phyloP scores from a whole-genome alignment of 176 grass and related monocot species.

The Aegilops umbellulata region DNA sequence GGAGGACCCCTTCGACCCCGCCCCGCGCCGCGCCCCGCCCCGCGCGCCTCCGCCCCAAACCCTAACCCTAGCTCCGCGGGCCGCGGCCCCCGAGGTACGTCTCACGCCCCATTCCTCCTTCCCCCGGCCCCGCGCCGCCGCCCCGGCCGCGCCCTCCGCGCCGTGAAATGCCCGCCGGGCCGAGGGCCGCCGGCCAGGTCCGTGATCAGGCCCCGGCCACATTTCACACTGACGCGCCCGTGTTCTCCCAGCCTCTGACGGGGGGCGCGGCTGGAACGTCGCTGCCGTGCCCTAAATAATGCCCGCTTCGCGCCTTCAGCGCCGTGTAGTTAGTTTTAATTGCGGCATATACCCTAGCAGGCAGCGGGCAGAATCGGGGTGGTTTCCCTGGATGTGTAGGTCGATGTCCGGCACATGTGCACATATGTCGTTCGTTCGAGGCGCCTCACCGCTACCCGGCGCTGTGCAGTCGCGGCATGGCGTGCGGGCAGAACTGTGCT shows the following conservation, averaged over 20 bases:
- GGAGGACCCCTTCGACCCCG: neutral
- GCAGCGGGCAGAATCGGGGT: neutral
- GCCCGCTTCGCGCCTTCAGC: too few relatives aligned
- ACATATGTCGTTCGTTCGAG: neutral
- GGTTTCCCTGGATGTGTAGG: neutral
- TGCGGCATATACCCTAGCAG: neutral
- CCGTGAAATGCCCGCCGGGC: neutral
- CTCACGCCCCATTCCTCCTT: neutral
- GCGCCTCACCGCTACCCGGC: neutral
- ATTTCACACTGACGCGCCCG: neutral
- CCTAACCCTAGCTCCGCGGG: conserved; percentile 55
- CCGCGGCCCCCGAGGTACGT: conserved; percentile 17
- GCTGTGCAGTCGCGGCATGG: neutral
- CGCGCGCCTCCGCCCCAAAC: conserved; percentile 24
- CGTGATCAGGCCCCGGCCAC: neutral
- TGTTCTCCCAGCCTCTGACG: neutral
- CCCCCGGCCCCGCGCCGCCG: neutral
- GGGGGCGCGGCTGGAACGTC: neutral
- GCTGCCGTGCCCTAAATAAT: neutral
- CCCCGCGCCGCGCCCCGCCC: neutral
- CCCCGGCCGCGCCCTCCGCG: neutral
- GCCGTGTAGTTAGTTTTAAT: neutral
- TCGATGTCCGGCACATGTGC: neutral
- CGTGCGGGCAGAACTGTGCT: neutral
- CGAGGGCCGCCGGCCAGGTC: neutral